These are phyloP conservation scores for Boletus sp. DNA, from an alignment of 768 basidiomycete species.

Conservation along the genomic window DNA sequence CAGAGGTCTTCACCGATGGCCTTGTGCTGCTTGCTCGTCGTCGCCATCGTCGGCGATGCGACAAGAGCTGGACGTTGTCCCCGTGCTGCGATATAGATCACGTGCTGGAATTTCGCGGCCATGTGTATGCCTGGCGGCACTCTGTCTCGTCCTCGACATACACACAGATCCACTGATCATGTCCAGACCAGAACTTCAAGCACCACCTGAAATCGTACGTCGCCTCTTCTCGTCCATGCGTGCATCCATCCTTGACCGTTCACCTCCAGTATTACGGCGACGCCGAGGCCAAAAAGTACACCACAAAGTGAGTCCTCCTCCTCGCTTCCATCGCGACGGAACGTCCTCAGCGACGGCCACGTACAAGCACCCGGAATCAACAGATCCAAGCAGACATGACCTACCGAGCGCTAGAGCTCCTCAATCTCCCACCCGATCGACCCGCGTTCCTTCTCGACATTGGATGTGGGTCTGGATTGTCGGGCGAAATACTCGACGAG, in stretches of 20 bases:
- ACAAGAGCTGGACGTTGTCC: too few species aligned
- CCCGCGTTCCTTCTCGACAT: slow-evolving; percentile 91
- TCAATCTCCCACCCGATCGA: slow-evolving; percentile 76
- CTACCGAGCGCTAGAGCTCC: slow-evolving; percentile 87
- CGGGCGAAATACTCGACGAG: slow-evolving; percentile 94
- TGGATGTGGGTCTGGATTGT: slow-evolving; percentile 95
- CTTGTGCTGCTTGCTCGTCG: slow-evolving; percentile 82
- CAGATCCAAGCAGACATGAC: slow-evolving; percentile 98
- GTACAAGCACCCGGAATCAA: slow-evolving; percentile 84
- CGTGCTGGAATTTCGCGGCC: slow-evolving; percentile 14
- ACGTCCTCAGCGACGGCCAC: slow-evolving; percentile 10
- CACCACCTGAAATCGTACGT: slow-evolving; percentile 86
- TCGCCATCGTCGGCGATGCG: slow-evolving; percentile 52
- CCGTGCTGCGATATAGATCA: slow-evolving; percentile 26
- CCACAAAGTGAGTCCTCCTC: slow-evolving; percentile 69
- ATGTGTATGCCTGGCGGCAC: not conserved
- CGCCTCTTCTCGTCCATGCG: not conserved
- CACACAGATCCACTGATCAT: slow-evolving; percentile 37
- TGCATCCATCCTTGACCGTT: not conserved
- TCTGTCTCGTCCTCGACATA: too few species aligned
- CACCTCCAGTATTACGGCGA: slow-evolving; percentile 89
- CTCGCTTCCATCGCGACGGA: not conserved
- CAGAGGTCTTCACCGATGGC: slow-evolving; percentile 92
- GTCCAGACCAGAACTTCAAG: slow-evolving; percentile 86
- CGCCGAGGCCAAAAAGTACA: slow-evolving; percentile 93